Evolutionary conservation across 2,329 filamentous ascomycete species (phyloP), one percentile per base, ranked within the genome.

Genomic region (Colletotrichum abscissum): DNA sequence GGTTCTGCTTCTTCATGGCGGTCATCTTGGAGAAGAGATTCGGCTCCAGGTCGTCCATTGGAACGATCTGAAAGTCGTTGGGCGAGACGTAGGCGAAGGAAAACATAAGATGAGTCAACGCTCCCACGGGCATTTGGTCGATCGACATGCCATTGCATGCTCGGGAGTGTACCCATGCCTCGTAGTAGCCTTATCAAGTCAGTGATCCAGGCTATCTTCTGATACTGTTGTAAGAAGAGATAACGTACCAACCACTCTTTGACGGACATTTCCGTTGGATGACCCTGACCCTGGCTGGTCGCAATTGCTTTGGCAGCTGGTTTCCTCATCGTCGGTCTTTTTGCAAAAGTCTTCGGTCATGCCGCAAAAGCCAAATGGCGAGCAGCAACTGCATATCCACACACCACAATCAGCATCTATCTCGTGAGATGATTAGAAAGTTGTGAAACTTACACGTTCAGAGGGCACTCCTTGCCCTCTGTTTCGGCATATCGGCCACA

Each of bases 161-260:
- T 1, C 81, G 71, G 0, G 76, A 75, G 0, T 67, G 55, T 72
- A 81, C 81, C 73, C 80, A 84, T 0, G 76, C 78, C 67, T 83
- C 80, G 72, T 81, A 83, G 67, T 83, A 38, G 5, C 35, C 35
- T 38, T 38, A 5, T 5, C 12, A 38, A 38, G 35, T 38, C 35
- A 38, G 35, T 14, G 35, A 38, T 38, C 35, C 12, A 16, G 12
- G 11, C 35, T 38, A 14, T 38, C 12, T 5, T 12, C 35, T 14
- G 5, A 38, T 5, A 38, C 35, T 16, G 35, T 14, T 38, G 12
- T 14, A 14, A 38, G 14, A 4, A 38, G 35, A 16, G 12, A 16
- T 38, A 38, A 38, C 35, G 35, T 38, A 38, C 35, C 35, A 38
- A 38, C 35, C 16, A 38, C 35, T 16, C 35, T 14, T 11, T 38